Evolutionary conservation across 1,284 basidiomycete species (phyloP).

Genomic region (Peniophora sp.): DNA sequence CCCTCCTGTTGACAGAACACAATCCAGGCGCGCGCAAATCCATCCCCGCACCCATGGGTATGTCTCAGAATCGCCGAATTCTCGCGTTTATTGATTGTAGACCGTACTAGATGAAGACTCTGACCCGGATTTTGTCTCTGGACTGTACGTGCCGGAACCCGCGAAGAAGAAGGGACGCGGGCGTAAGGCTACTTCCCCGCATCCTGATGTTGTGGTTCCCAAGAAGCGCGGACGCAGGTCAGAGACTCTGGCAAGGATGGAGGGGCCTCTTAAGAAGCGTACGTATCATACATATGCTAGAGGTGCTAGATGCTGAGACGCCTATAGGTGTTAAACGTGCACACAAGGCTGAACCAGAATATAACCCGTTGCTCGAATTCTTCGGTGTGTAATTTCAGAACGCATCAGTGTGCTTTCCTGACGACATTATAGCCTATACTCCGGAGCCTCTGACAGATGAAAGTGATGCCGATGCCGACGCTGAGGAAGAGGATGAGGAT

Average conservation of each 20-base stretch:
- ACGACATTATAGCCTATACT: slow-evolving; percentile 8
- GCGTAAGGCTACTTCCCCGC: slow-evolving; percentile 3
- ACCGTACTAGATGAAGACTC: slow-evolving; percentile 28
- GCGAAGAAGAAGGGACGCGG: slow-evolving; percentile 24
- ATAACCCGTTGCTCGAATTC: slow-evolving; percentile 15
- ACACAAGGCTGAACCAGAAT: slow-evolving; percentile 2
- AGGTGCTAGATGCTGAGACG: background rate
- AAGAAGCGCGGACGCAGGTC: slow-evolving; percentile 3
- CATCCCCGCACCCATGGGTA: slow-evolving; percentile 11
- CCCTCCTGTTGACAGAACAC: background rate
- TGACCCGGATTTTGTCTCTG: slow-evolving; percentile 51
- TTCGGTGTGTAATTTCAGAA: slow-evolving; percentile 12
- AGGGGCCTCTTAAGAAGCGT: slow-evolving; percentile 2
- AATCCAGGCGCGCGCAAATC: slow-evolving; percentile 6
- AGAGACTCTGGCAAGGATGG: slow-evolving; percentile 2
- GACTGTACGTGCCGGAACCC: slow-evolving; percentile 28
- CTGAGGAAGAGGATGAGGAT: slow-evolving; percentile 7
- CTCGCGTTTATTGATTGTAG: background rate
- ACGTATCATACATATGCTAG: background rate
- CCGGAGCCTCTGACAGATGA: slow-evolving; percentile 9
- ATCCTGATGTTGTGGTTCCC: background rate
- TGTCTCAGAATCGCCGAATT: background rate
- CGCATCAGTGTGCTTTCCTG: slow-evolving; percentile 9
- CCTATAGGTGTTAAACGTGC: background rate
- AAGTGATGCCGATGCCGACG: background rate